A percentile compares a stretch with the other conserved stretches of the same genome.
Conservation (phyloP, 441 rosid genomes). For the Jatropha multifida region DNA sequence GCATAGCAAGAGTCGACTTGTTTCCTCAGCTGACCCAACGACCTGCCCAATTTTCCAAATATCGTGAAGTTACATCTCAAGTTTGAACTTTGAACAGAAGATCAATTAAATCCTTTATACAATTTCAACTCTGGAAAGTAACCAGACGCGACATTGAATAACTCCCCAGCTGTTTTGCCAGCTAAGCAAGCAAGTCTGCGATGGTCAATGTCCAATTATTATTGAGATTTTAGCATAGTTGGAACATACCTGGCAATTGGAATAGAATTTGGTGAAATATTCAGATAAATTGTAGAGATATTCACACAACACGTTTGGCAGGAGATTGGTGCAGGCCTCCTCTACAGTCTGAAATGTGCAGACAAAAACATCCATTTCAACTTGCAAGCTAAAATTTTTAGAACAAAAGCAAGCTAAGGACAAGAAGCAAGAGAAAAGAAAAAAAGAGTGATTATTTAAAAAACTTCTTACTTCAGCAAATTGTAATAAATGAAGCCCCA, state of each 20-base stretch:
- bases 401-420: background rate
- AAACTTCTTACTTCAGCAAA: constrained; percentile 61
- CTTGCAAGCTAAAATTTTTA: background rate
- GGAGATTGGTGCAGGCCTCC: constrained; percentile 68
- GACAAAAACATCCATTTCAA: background rate
- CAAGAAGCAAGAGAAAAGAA: background rate
- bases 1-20: constrained; percentile 75
- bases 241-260: constrained; percentile 66
- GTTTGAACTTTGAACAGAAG: background rate
- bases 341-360: constrained; percentile 59
- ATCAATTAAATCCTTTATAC: background rate
- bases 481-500: constrained; percentile 77
- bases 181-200: background rate
- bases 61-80: background rate
- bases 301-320: constrained; percentile 72
- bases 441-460: background rate
- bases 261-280: constrained; percentile 64
- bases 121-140: too few relatives aligned
- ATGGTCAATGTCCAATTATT: too few relatives aligned
- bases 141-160: too few relatives aligned
- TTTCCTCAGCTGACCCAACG: constrained; percentile 66
- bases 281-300: constrained; percentile 75
- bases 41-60: constrained; percentile 50
- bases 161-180: too few relatives aligned
- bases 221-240: background rate